A percentile compares a stretch with the other conserved stretches of the same genome.
These are phyloP conservation scores for Xylariaceae sp. DNA, from an alignment of 2,329 filamentous ascomycete genomes.

Conservation along the genomic window DNA sequence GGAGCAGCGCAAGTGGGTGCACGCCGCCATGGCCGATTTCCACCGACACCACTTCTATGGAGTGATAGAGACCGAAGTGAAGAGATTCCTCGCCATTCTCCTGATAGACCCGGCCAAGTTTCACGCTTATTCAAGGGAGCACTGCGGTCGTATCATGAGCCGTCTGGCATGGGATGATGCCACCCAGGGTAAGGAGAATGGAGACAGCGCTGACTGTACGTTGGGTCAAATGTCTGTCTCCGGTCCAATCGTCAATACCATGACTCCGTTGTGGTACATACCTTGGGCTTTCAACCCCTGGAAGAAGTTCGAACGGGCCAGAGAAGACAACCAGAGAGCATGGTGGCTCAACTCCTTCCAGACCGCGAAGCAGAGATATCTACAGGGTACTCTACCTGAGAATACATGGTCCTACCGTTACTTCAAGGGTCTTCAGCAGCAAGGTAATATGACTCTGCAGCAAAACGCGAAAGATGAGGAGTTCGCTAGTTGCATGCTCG, in stretches of 20 bases:
- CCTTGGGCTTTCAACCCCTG: slow-evolving; percentile 43
- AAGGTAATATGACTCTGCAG: slow-evolving; percentile 37
- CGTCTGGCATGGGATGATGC: slow-evolving; percentile 47
- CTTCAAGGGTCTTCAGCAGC: slow-evolving; percentile 39
- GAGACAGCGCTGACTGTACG: slow-evolving; percentile 42
- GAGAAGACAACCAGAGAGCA: slow-evolving; percentile 39
- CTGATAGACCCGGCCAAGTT: slow-evolving; percentile 43
- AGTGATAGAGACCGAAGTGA: slow-evolving; percentile 43
- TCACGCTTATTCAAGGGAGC: slow-evolving; percentile 42
- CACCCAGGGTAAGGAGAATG: slow-evolving; percentile 41
- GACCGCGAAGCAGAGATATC: slow-evolving; percentile 38
- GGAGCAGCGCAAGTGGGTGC: slow-evolving; percentile 47
- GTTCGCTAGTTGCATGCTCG: slow-evolving; percentile 47
- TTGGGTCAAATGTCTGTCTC: slow-evolving; percentile 49
- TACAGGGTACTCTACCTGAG: slow-evolving; percentile 36
- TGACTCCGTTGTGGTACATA: slow-evolving; percentile 45
- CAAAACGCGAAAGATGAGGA: slow-evolving; percentile 41
- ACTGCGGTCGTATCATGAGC: slow-evolving; percentile 47
- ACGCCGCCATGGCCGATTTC: slow-evolving; percentile 43
- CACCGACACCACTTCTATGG: slow-evolving; percentile 42
- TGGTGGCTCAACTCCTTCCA: slow-evolving; percentile 44
- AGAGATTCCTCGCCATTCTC: slow-evolving; percentile 42
- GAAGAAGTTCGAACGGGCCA: slow-evolving; percentile 42
- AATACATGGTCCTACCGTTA: slow-evolving; percentile 48
- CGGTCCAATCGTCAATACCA: slow-evolving; percentile 45